phyloP scores from a whole-genome alignment of 257 asterid genomes.

The Catharanthus roseus region DNA sequence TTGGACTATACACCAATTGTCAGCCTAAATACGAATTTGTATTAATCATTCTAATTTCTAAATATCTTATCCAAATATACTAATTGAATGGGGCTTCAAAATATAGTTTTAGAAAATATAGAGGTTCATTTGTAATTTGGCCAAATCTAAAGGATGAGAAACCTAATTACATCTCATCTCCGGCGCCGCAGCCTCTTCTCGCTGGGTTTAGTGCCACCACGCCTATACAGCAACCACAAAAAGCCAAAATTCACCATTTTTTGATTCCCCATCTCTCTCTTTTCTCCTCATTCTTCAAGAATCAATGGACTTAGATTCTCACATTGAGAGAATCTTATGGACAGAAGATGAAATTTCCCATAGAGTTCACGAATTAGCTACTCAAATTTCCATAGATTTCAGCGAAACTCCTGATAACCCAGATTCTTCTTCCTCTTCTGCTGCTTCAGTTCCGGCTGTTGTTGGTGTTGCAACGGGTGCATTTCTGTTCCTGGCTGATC shows the following conservation, averaged over 20 bases:
- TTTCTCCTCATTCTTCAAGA: background rate
- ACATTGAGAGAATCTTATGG: conserved; percentile 53
- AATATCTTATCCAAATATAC: no score
- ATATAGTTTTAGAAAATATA: no score
- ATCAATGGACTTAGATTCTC: conserved; percentile 29
- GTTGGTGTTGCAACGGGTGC: conserved; percentile 99
- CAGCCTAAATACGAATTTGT: no score
- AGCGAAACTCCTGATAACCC: background rate
- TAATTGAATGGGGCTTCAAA: no score
- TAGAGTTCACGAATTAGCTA: conserved; percentile 58
- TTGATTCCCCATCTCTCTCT: no score
- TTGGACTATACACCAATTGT: no score
- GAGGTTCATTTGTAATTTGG: background rate
- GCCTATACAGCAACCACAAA: background rate
- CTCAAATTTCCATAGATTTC: conserved; percentile 58
- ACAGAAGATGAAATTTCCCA: conserved; percentile 43
- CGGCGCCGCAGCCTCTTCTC: background rate
- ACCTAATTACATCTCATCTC: background rate
- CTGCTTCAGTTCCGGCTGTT: conserved; percentile 35
- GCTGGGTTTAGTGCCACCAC: background rate
- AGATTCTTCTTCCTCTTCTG: conserved; percentile 5
- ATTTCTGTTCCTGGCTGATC: conserved; percentile 78
- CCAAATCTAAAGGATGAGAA: background rate
- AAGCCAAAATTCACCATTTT: background rate
- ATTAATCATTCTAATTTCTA: no score